These are phyloP conservation scores for Globisporangium cystogenes DNA, from an alignment of 352 stramenopile genomes.

Conservation along the genomic window DNA sequence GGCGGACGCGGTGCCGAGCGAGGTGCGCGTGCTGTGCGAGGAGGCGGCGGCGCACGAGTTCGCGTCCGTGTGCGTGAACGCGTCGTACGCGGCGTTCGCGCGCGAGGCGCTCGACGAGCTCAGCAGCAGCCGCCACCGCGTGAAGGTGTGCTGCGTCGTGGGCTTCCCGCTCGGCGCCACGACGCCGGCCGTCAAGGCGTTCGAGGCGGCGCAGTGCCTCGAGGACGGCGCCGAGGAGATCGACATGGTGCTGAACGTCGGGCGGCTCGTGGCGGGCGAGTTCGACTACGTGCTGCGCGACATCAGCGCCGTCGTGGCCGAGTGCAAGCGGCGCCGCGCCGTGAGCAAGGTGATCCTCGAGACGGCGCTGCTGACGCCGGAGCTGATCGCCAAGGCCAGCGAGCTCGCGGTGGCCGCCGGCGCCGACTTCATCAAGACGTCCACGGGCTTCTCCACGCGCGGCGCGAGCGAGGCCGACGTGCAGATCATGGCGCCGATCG, in stretches of 20 bases:
- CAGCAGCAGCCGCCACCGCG: slow-evolving; percentile 26
- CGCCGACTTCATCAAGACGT: slow-evolving; percentile 87
- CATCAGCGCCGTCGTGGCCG: slow-evolving; percentile 56
- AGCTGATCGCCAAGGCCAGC: slow-evolving; percentile 67
- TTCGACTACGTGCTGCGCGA: slow-evolving; percentile 74
- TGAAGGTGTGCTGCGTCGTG: slow-evolving; percentile 82
- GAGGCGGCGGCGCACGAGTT: slow-evolving; percentile 70
- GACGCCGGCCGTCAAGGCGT: slow-evolving; percentile 55
- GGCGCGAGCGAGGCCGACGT: slow-evolving; percentile 76
- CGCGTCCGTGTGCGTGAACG: slow-evolving; percentile 81
- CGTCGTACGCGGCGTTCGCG: slow-evolving; percentile 52
- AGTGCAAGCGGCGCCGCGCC: slow-evolving; percentile 54
- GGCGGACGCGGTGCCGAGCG: slow-evolving; percentile 53
- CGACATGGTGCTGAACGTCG: slow-evolving; percentile 86
- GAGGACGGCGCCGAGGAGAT: slow-evolving; percentile 77
- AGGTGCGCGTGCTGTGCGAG: slow-evolving; percentile 62
- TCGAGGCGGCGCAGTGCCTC: slow-evolving; percentile 64
- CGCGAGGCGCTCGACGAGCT: slow-evolving; percentile 55
- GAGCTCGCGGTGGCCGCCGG: slow-evolving; percentile 60
- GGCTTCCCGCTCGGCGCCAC: slow-evolving; percentile 74
- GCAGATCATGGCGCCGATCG: slow-evolving; percentile 61
- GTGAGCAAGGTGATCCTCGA: slow-evolving; percentile 85
- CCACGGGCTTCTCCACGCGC: slow-evolving; percentile 81
- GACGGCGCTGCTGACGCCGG: slow-evolving; percentile 63
- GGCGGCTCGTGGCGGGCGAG: slow-evolving; percentile 50